These are phyloP conservation scores for Periconia digitata DNA, from an alignment of 2,329 filamentous ascomycete genomes.

Conservation along the genomic window DNA sequence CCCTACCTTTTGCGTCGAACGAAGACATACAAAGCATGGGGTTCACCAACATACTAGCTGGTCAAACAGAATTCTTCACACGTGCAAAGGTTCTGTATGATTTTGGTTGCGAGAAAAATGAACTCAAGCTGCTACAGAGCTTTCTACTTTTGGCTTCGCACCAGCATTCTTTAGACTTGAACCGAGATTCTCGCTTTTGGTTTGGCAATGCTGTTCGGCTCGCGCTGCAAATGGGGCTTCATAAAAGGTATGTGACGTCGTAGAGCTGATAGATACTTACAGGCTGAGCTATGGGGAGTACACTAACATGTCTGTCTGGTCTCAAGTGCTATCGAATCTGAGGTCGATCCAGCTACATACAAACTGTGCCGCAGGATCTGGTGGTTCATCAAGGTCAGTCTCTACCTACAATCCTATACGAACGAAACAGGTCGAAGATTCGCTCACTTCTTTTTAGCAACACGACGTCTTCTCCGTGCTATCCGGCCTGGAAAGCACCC, in stretches of 20 bases:
- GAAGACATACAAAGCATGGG: neutral
- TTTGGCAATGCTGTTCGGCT: constrained; percentile 4
- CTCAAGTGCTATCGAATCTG: neutral
- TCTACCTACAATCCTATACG: neutral
- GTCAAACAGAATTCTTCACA: neutral
- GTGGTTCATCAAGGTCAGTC: constrained; percentile 2
- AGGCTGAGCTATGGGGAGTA: neutral
- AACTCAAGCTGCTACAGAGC: constrained; percentile 1
- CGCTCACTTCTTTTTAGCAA: constrained; percentile 1
- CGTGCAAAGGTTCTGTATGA: neutral
- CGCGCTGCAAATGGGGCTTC: constrained; percentile 4
- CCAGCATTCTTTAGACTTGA: constrained; percentile 2
- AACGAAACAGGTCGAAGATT: neutral
- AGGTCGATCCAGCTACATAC: constrained; percentile 1
- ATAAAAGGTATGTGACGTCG: constrained; percentile 5
- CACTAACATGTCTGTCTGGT: neutral
- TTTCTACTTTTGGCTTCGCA: constrained; percentile 1
- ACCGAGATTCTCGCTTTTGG: constrained; percentile 2
- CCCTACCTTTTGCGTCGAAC: neutral
- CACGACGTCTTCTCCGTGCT: constrained; percentile 1
- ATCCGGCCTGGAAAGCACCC: neutral
- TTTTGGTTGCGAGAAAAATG: neutral
- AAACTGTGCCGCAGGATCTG: constrained; percentile 2
- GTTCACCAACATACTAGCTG: neutral
- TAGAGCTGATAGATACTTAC: neutral